phyloP scores from a whole-genome alignment of 2,329 filamentous ascomycete species.

The Onygena corvina region DNA sequence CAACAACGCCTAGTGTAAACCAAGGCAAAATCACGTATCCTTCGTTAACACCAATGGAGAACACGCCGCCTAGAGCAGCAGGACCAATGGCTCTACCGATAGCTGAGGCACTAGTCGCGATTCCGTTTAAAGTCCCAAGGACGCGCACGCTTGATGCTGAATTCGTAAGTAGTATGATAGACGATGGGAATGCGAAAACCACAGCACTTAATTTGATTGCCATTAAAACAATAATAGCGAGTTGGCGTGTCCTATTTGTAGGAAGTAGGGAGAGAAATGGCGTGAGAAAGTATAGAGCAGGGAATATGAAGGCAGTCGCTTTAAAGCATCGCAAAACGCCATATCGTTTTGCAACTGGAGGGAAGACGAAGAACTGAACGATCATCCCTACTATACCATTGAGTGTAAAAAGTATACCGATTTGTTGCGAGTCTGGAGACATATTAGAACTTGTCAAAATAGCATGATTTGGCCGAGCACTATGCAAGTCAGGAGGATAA shows the following conservation, averaged over 20 bases:
- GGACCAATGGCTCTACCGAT: constrained; percentile 71
- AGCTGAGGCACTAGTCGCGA: constrained; percentile 72
- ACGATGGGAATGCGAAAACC: constrained; percentile 81
- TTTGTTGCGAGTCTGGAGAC: constrained; percentile 52
- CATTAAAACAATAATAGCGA: constrained; percentile 54
- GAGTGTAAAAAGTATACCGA: constrained; percentile 73
- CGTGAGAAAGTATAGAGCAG: constrained; percentile 65
- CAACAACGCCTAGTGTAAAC: constrained; percentile 60
- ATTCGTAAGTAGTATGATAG: constrained; percentile 83
- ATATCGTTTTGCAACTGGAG: constrained; percentile 56
- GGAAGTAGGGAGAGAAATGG: constrained; percentile 63
- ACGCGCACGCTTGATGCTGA: constrained; percentile 62
- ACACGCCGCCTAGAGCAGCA: constrained; percentile 57
- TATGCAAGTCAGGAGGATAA: background rate
- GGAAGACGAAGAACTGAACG: constrained; percentile 78
- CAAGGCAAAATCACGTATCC: constrained; percentile 71
- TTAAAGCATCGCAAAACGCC: constrained; percentile 66
- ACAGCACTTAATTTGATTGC: constrained; percentile 60
- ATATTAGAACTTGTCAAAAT: background rate
- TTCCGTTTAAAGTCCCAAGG: constrained; percentile 79
- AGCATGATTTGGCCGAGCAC: background rate
- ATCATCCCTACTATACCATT: constrained; percentile 70
- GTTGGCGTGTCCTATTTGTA: constrained; percentile 41
- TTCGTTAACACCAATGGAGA: constrained; percentile 61
- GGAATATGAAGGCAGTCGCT: constrained; percentile 54